phyloP scores from a whole-genome alignment of 2,329 filamentous ascomycete genomes.

The Amauroascus verrucosus region DNA sequence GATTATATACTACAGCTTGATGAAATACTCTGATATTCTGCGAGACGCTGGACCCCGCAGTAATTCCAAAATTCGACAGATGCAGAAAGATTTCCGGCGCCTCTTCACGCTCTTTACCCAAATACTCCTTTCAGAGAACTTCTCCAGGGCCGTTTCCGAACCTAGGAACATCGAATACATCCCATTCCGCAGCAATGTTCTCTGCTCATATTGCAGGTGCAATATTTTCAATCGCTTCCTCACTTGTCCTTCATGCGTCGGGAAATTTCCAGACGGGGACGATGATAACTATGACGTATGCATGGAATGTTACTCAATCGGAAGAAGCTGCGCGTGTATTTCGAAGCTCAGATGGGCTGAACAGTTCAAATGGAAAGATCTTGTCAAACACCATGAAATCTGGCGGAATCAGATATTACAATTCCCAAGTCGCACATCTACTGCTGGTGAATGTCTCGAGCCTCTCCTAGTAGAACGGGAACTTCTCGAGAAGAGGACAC shows the following conservation, averaged over 20 bases:
- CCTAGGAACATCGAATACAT: constrained; percentile 65
- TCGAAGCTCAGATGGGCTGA: constrained; percentile 84
- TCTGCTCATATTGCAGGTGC: constrained; percentile 87
- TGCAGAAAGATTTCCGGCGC: constrained; percentile 72
- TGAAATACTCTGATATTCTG: constrained; percentile 59
- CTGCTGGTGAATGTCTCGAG: constrained; percentile 54
- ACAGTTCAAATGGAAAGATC: constrained; percentile 75
- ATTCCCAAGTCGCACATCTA: constrained; percentile 52
- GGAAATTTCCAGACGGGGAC: constrained; percentile 55
- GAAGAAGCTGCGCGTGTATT: constrained; percentile 79
- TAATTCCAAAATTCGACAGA: constrained; percentile 51
- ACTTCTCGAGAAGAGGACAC: constrained; percentile 60
- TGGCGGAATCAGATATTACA: constrained; percentile 73
- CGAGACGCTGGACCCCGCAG: constrained; percentile 47
- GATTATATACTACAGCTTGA: constrained; percentile 77
- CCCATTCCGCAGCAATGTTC: constrained; percentile 80
- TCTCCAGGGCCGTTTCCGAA: constrained; percentile 51
- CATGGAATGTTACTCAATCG: constrained; percentile 98
- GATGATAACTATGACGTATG: constrained; percentile 90
- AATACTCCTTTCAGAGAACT: constrained; percentile 77
- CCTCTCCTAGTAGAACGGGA: constrained; percentile 57
- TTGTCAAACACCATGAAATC: constrained; percentile 65
- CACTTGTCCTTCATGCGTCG: constrained; percentile 76
- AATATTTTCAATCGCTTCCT: constrained; percentile 97
- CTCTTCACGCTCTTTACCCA: constrained; percentile 69